Percentiles rank a stretch among this genome's conserved stretches.
Conservation (phyloP, 129 eudicot genomes). For the Escallonia rubra region DNA sequence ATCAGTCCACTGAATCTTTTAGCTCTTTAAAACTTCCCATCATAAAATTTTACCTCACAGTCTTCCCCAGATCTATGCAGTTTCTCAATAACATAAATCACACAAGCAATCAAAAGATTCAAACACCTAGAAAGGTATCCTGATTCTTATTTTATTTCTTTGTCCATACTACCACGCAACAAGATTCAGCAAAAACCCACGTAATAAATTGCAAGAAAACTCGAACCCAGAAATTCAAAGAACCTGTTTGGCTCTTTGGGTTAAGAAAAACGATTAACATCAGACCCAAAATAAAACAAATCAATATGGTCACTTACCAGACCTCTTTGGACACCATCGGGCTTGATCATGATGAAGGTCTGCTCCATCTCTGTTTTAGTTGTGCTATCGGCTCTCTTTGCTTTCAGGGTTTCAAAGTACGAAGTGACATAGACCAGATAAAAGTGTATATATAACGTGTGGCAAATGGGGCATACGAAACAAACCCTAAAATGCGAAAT, state of each 20-base stretch:
- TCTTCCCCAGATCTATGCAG: not conserved
- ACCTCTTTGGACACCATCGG: slow-evolving; percentile 37
- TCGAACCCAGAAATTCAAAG: slow-evolving; percentile 1
- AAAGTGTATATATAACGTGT: too few species aligned
- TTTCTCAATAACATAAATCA: not conserved
- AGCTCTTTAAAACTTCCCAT: not conserved
- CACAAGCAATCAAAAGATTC: not conserved
- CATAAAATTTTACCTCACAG: not conserved
- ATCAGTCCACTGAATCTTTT: not conserved
- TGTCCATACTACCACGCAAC: too few species aligned
- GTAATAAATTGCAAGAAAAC: not conserved
- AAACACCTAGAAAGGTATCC: not conserved
- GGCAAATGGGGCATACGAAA: too few species aligned
- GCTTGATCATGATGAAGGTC: slow-evolving; percentile 40
- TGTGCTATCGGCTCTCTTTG: too few species aligned
- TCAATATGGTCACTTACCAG: slow-evolving; percentile 1
- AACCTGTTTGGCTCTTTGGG: not conserved
- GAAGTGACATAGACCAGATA: too few species aligned
- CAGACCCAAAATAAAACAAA: not conserved
- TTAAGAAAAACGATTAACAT: not conserved
- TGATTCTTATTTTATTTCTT: not conserved
- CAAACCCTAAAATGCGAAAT: too few species aligned
- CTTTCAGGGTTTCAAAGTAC: too few species aligned
- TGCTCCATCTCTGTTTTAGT: slow-evolving; percentile 29
- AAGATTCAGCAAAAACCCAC: too few species aligned